Evolutionary conservation across 768 basidiomycete genomes (phyloP).

Genomic region (Grammothele lineata): DNA sequence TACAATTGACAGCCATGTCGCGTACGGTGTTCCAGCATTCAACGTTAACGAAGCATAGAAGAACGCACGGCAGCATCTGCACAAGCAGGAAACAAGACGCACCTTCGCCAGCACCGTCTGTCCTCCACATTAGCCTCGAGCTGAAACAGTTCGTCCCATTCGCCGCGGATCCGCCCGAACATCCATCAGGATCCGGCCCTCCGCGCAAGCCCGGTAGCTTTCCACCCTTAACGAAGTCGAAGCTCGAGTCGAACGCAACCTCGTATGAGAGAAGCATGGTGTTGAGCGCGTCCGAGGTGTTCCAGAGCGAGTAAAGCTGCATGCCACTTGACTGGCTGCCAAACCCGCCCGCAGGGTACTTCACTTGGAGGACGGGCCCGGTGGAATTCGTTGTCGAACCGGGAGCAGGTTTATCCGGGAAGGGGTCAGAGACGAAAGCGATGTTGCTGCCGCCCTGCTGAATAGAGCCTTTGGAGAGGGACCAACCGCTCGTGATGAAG

Average conservation of each 20-base stretch:
- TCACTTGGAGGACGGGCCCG: conserved; percentile 48
- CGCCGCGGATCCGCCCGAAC: conserved; percentile 64
- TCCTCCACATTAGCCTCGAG: conserved; percentile 73
- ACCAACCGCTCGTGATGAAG: conserved; percentile 55
- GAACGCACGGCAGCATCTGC: too few relatives aligned
- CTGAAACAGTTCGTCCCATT: conserved; percentile 71
- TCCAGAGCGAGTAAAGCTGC: conserved; percentile 69
- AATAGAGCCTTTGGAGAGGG: conserved; percentile 54
- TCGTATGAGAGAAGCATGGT: conserved; percentile 75
- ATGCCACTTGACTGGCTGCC: conserved; percentile 57
- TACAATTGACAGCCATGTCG: too few relatives aligned
- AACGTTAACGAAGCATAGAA: too few relatives aligned
- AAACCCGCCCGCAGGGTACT: conserved; percentile 60
- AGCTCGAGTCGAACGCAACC: conserved; percentile 60
- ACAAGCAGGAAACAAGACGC: conserved; percentile 20
- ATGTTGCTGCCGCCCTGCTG: conserved; percentile 54
- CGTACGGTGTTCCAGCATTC: too few relatives aligned
- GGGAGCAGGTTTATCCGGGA: conserved; percentile 44
- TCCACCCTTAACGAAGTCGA: conserved; percentile 72
- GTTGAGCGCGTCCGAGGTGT: conserved; percentile 53
- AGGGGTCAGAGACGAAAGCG: conserved; percentile 65
- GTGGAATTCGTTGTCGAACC: conserved; percentile 13
- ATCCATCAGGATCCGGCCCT: conserved; percentile 56
- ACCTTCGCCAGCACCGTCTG: conserved; percentile 66
- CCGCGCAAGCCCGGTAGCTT: conserved; percentile 78